Evolutionary conservation across 257 asterid species (phyloP).

Genomic region (Rauvolfia tetraphylla): DNA sequence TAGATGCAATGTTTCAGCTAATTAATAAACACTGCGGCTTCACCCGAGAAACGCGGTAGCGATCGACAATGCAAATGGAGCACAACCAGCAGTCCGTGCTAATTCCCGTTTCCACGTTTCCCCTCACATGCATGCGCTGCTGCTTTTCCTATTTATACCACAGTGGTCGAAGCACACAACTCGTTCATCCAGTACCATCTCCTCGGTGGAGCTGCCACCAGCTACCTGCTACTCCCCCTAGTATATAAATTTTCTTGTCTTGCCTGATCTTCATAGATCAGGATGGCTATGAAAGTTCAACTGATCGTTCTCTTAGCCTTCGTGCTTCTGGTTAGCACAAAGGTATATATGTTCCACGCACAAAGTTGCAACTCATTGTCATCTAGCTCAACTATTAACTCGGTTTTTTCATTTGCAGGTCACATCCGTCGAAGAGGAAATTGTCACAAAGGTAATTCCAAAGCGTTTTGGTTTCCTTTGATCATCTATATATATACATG

Average conservation of each 20-base stretch:
- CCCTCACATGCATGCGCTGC: neutral
- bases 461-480: neutral
- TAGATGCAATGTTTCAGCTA: neutral
- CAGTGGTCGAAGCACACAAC: neutral
- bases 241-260: neutral
- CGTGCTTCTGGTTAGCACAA: constrained; percentile 11
- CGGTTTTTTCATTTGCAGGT: neutral
- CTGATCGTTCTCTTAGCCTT: constrained; percentile 11
- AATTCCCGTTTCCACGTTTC: constrained; percentile 8
- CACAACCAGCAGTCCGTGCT: neutral
- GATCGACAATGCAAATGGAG: neutral
- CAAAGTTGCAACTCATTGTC: neutral
- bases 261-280: neutral
- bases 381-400: no score
- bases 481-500: neutral
- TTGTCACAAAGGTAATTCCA: neutral
- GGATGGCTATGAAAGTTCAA: constrained; percentile 6
- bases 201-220: neutral
- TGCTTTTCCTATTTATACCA: neutral
- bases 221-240: no score
- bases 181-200: neutral
- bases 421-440: neutral
- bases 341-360: neutral
- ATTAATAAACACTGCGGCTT: neutral
- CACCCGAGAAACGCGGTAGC: constrained; percentile 2